Percentiles rank a stretch among this genome's conserved stretches.
Conservation (phyloP, 2,329 filamentous ascomycete species). For the Didymella pinodella region DNA sequence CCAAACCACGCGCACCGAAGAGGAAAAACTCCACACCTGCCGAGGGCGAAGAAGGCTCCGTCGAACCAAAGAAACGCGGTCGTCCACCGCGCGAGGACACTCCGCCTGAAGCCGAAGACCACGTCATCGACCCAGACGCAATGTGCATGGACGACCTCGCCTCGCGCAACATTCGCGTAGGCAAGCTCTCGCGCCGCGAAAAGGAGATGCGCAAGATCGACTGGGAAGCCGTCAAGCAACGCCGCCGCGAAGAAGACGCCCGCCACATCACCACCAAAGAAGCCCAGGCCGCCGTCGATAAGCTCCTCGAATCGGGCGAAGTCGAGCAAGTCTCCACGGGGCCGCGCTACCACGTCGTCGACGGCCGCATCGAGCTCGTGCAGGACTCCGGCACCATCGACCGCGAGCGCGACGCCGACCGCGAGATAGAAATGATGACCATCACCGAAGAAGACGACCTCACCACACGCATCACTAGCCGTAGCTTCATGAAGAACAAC, state of each 20-base stretch:
- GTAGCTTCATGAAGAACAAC: constrained; percentile 71
- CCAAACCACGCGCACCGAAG: constrained; percentile 24
- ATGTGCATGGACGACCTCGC: constrained; percentile 78
- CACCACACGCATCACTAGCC: constrained; percentile 73
- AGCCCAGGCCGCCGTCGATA: constrained; percentile 35
- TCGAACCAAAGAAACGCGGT: constrained; percentile 35
- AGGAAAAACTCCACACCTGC: constrained; percentile 27
- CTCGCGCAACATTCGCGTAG: constrained; percentile 68
- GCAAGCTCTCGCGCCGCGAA: constrained; percentile 78
- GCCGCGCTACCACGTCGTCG: constrained; percentile 66
- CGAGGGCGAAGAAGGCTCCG: constrained; percentile 23
- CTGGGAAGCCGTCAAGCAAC: constrained; percentile 58
- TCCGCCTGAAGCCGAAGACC: constrained; percentile 50
- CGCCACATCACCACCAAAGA: constrained; percentile 32
- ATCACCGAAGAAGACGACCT: constrained; percentile 81
- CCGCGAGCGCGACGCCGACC: constrained; percentile 68
- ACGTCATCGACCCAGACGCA: constrained; percentile 67
- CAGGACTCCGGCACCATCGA: constrained; percentile 73
- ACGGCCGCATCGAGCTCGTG: constrained; percentile 77
- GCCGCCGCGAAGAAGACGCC: constrained; percentile 48
- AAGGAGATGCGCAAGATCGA: constrained; percentile 75
- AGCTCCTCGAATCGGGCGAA: constrained; percentile 25
- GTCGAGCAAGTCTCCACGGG: constrained; percentile 25
- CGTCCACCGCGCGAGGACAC: constrained; percentile 42
- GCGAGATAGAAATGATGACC: constrained; percentile 62